Evolutionary conservation across 2,329 filamentous ascomycete genomes (phyloP).

Genomic region (Sporothrix inflata): DNA sequence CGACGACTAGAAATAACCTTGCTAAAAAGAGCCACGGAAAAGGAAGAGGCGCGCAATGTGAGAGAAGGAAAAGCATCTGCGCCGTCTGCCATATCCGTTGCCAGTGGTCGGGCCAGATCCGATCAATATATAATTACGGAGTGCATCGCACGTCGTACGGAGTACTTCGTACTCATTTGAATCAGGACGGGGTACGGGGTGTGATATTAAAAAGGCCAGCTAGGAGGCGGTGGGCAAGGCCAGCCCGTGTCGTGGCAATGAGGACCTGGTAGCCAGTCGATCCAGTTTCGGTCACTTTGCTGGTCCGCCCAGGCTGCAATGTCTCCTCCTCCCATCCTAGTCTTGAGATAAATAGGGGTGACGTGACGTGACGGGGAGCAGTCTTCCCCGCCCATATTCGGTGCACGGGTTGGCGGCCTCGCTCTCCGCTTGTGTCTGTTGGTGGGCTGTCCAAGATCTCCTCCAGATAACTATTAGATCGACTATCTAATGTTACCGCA

Average conservation of each 20-base stretch:
- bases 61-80: slow-evolving; percentile 5
- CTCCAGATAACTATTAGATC: not conserved
- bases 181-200: not conserved
- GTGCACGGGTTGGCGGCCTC: not conserved
- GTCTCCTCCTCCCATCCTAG: not conserved
- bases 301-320: not conserved
- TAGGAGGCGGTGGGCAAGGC: not conserved
- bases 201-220: not conserved
- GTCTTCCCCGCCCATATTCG: not conserved
- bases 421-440: not conserved
- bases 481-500: not conserved
- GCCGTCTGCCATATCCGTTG: not conserved
- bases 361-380: not conserved
- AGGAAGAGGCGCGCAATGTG: not conserved
- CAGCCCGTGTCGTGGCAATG: not conserved
- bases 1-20: not conserved
- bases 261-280: not conserved
- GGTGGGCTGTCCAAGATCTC: not conserved
- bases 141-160: not conserved
- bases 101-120: not conserved
- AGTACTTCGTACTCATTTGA: not conserved
- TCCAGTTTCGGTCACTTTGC: not conserved
- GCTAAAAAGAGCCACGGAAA: not conserved
- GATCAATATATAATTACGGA: not conserved
- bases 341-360: not conserved